phyloP scores from a whole-genome alignment of 2,329 filamentous ascomycete species.

The Aureobasidium sp. region DNA sequence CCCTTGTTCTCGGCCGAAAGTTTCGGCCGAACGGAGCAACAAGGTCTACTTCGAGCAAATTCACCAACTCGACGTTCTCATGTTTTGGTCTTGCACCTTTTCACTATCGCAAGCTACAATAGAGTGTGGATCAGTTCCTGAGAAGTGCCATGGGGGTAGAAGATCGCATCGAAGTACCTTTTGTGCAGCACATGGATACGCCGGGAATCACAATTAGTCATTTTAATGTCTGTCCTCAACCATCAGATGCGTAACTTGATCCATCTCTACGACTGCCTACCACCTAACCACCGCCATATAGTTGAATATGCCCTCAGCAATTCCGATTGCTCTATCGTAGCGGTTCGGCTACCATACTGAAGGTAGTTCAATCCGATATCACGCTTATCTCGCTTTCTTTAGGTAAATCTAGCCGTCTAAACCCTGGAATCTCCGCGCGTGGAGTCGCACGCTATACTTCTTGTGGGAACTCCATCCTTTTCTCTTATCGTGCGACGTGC shows the following conservation, averaged over 20 bases:
- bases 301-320: background rate
- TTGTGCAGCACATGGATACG: background rate
- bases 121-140: background rate
- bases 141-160: background rate
- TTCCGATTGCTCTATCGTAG: background rate
- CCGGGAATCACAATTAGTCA: background rate
- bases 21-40: background rate
- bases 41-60: background rate
- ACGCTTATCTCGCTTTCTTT: background rate
- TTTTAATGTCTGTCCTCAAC: too few relatives aligned
- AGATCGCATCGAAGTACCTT: background rate
- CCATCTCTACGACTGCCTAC: background rate
- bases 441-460: conserved; percentile 1
- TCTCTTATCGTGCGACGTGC: background rate
- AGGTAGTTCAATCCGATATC: background rate
- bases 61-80: background rate
- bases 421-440: background rate
- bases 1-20: background rate
- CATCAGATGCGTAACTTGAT: background rate
- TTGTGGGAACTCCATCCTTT: background rate
- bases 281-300: background rate
- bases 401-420: conserved; percentile 6
- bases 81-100: background rate
- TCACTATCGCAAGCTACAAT: background rate
- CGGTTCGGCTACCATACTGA: background rate